A percentile compares a stretch with the other conserved stretches of the same genome.
Conservation (phyloP, 441 rosid genomes). For the Erysimum pusillum region DNA sequence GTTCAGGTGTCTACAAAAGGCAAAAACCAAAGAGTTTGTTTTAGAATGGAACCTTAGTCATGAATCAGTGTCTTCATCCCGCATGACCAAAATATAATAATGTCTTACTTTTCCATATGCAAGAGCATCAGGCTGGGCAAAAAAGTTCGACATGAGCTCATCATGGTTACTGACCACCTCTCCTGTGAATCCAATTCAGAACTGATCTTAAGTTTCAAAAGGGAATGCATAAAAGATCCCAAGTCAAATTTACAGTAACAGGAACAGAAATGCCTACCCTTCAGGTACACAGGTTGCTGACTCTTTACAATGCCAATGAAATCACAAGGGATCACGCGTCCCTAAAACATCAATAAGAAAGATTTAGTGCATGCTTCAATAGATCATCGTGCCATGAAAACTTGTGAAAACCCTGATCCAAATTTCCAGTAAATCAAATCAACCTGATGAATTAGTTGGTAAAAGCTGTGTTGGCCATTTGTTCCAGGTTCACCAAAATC, state of each 20-base stretch:
- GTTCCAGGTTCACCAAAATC: conserved; percentile 99
- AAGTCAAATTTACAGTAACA: neutral
- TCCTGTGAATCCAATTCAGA: conserved; percentile 55
- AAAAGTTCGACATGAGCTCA: conserved; percentile 99
- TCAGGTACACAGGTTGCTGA: conserved; percentile 89
- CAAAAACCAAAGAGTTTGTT: conserved; percentile 16
- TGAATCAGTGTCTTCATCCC: conserved; percentile 8
- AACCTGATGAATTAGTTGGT: conserved; percentile 99
- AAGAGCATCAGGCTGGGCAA: conserved; percentile 98
- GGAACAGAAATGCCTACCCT: conserved; percentile 55
- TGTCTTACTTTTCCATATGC: conserved; percentile 90
- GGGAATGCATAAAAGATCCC: neutral
- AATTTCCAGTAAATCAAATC: neutral
- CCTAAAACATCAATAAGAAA: conserved; percentile 53
- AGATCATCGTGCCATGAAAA: conserved; percentile 1
- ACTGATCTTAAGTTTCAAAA: neutral
- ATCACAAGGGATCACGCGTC: conserved; percentile 93
- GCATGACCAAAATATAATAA: conserved; percentile 24
- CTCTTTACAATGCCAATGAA: conserved; percentile 88
- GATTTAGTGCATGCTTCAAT: conserved; percentile 16
- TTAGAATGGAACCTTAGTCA: conserved; percentile 21
- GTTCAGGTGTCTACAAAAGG: conserved; percentile 72
- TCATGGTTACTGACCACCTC: conserved; percentile 95
- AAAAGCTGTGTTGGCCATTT: conserved; percentile 98
- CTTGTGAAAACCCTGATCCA: neutral